These are phyloP conservation scores for Colletotrichum endophyticum DNA, from an alignment of 2,329 filamentous ascomycete genomes.

Conservation along the genomic window DNA sequence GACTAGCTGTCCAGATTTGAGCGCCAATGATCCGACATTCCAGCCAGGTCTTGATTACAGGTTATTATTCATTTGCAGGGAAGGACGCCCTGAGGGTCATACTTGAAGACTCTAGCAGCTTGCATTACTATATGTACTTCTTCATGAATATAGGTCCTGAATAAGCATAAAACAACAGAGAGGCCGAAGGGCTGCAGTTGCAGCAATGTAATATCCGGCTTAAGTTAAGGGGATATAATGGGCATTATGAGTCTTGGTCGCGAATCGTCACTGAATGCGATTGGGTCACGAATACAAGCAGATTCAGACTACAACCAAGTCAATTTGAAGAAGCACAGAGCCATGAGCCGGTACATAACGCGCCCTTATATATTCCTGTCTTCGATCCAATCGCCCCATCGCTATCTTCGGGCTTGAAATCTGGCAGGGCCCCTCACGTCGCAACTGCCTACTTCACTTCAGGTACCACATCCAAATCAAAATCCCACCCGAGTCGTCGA, in stretches of 20 bases:
- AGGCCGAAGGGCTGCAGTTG: background rate
- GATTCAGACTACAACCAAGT: background rate
- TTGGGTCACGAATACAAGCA: background rate
- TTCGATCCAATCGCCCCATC: background rate
- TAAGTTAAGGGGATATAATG: background rate
- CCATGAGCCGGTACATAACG: background rate
- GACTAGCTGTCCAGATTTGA: no score
- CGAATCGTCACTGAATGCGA: background rate
- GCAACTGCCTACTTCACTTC: background rate
- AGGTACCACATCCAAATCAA: background rate
- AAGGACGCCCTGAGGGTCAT: no score
- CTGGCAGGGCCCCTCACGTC: background rate
- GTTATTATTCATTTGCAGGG: no score
- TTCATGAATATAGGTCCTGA: no score
- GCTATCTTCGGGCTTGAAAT: background rate
- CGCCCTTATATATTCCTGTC: background rate
- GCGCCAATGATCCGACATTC: no score
- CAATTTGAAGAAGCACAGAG: background rate
- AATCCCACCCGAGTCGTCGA: accelerated
- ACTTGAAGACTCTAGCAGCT: no score
- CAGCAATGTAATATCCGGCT: no score
- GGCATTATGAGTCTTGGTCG: background rate
- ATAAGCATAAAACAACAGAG: no score
- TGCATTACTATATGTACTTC: no score
- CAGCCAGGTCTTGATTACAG: accelerated